Base-by-base conservation (phyloP, 1,139 yeast genomes). In the Zygosaccharomyces sapae region DNA sequence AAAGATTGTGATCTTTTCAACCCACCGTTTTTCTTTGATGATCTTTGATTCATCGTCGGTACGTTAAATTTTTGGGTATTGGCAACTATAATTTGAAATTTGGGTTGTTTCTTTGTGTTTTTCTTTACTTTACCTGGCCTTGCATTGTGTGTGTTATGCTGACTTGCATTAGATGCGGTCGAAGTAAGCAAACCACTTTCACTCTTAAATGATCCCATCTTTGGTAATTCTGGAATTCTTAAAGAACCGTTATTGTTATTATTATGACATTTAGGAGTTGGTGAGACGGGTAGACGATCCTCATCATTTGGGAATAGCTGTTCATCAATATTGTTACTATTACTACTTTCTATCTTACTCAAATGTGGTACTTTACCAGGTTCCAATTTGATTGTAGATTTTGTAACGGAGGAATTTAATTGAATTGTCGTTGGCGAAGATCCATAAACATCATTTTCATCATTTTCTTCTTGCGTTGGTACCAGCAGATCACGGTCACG, bases 351-450 rank as follows among this genome's bases (percentile, higher is more conserved):
- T 22, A 51, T 49, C 40, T 51, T 42, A 16, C 52, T 47, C 44
- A 57, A 39, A 5, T 47, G 46, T 5, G 60, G 57, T 37, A 55
- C 49, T 35, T 43, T 52, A 18, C 44, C 43, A 9, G 45, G 44
- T 42, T 55, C 52, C 33, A 55, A 24, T 40, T 54, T 55, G 12
- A 53, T 52, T 4, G 56, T 48, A 3, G 66, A 62, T 45, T 63
- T 63, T 2, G 65, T 61, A 8, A 61, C 65, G 1, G 67, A 62
- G 2, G 67, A 64, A 47, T 63, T 58, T 27, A 64, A 52, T 49
- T 63, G 68, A 35, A 64, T 62, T 9, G 68, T 64, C 2, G 68
- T 64, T 9, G 68, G 68, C 2, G 68, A 64, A 9, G 68, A 64
- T 3, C 67, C 67, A 47, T 57, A 62, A 2, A 55, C 49, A 34